A percentile compares a stretch with the other conserved stretches of the same genome.
phyloP scores from a whole-genome alignment of 2,329 filamentous ascomycete species.

The Mycogone perniciosa region DNA sequence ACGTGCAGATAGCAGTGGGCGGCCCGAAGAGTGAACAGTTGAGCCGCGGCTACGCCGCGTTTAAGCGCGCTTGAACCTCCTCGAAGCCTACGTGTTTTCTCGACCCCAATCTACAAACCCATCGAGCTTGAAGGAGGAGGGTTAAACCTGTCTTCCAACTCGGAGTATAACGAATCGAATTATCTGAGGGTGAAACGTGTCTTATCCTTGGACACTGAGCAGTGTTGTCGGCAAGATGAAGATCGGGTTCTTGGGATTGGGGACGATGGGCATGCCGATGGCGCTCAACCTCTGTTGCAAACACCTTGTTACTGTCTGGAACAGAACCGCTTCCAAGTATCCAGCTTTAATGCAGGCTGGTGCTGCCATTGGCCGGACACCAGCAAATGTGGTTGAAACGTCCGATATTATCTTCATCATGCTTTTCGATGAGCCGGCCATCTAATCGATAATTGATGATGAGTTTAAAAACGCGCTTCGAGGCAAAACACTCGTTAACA shows the following conservation, averaged over 20 bases:
- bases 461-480: conserved; percentile 20
- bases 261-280: conserved; percentile 29
- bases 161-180: too few species aligned
- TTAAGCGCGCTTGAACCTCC: too few species aligned
- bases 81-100: too few species aligned
- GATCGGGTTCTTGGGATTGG: conserved; percentile 27
- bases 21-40: too few species aligned
- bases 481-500: conserved; percentile 28
- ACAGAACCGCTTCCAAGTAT: conserved; percentile 24
- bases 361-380: conserved; percentile 19
- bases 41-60: too few species aligned
- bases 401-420: conserved; percentile 27
- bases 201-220: too few species aligned
- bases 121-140: too few species aligned
- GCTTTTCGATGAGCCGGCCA: conserved; percentile 24
- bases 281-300: conserved; percentile 24
- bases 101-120: too few species aligned
- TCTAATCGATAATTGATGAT: conserved; percentile 18
- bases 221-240: too few species aligned
- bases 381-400: conserved; percentile 19
- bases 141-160: too few species aligned
- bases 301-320: conserved; percentile 26
- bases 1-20: too few species aligned
- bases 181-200: too few species aligned
- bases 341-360: conserved; percentile 16